phyloP scores from a whole-genome alignment of 2,329 filamentous ascomycete genomes.

The Cryphonectria parasitica region DNA sequence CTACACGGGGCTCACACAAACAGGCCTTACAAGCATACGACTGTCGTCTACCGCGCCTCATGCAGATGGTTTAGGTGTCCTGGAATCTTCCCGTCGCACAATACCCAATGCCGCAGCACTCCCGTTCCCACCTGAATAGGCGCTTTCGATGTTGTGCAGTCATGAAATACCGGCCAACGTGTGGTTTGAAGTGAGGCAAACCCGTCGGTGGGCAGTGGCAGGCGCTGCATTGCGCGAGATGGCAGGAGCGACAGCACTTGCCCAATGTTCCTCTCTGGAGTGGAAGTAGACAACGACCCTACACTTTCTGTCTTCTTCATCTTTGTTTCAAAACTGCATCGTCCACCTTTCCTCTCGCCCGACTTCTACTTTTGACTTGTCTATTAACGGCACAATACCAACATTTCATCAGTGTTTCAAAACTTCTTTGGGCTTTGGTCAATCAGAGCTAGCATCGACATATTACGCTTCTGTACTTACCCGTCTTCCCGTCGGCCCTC shows the following conservation, averaged over 20 bases:
- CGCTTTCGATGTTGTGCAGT: constrained; percentile 13
- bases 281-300: constrained; percentile 10
- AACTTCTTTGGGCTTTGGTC: constrained; percentile 17
- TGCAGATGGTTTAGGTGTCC: constrained; percentile 11
- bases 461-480: constrained; percentile 26
- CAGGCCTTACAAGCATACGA: constrained; percentile 13
- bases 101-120: neutral
- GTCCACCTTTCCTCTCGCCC: constrained; percentile 2
- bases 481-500: constrained; percentile 24
- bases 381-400: constrained; percentile 6
- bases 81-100: constrained; percentile 12
- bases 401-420: constrained; percentile 17
- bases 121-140: constrained; percentile 4
- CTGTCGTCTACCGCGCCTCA: constrained; percentile 10
- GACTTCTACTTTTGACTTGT: constrained; percentile 1
- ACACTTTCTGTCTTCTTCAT: neutral
- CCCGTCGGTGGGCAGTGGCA: constrained; percentile 1
- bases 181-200: constrained; percentile 2
- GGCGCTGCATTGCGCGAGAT: neutral
- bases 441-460: constrained; percentile 19
- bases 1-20: constrained; percentile 10
- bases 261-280: neutral
- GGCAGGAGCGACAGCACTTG: constrained; percentile 22
- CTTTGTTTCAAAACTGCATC: neutral
- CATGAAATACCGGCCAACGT: neutral